Percentiles rank a stretch among this genome's conserved stretches.
Evolutionary conservation across 345 rosid genomes (phyloP).

Genomic region (Pugionium cornutum): DNA sequence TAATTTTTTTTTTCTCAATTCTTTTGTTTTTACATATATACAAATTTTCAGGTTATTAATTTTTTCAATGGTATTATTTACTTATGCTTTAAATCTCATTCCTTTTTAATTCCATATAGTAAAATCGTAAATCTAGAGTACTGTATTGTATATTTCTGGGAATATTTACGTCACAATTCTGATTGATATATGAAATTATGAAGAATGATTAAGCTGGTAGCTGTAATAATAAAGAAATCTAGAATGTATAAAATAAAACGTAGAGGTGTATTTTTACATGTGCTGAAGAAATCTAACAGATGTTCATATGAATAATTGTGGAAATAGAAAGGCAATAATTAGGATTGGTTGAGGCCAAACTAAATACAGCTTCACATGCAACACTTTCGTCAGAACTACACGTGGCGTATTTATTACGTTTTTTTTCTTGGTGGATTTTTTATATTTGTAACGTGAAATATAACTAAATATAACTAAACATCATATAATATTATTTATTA

Average conservation of each 20-base stretch:
- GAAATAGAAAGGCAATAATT: slow-evolving; percentile 24
- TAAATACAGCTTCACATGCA: slow-evolving; percentile 41
- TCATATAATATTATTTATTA: not conserved
- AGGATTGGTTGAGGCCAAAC: slow-evolving; percentile 32
- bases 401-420: slow-evolving; percentile 31
- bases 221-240: too few relatives aligned
- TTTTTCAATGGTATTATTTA: not conserved
- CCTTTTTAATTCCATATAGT: slow-evolving; percentile 1
- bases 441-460: slow-evolving; percentile 5
- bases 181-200: slow-evolving; percentile 14
- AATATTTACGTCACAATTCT: too few relatives aligned
- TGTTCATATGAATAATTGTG: slow-evolving; percentile 30
- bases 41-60: slow-evolving; percentile 21
- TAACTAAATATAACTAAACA: too few relatives aligned
- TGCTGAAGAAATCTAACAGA: slow-evolving; percentile 14
- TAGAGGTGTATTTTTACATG: slow-evolving; percentile 19
- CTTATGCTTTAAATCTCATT: slow-evolving; percentile 9
- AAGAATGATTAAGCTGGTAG: too few relatives aligned
- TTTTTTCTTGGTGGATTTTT: not conserved
- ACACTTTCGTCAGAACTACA: slow-evolving; percentile 25
- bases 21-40: slow-evolving; percentile 14
- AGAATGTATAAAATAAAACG: not conserved
- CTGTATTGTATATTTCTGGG: too few relatives aligned
- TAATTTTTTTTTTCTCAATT: slow-evolving; percentile 1
- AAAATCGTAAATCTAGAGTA: too few relatives aligned